These are phyloP conservation scores for Cercospora sojina DNA, from an alignment of 2,329 filamentous ascomycete genomes.

Conservation along the genomic window DNA sequence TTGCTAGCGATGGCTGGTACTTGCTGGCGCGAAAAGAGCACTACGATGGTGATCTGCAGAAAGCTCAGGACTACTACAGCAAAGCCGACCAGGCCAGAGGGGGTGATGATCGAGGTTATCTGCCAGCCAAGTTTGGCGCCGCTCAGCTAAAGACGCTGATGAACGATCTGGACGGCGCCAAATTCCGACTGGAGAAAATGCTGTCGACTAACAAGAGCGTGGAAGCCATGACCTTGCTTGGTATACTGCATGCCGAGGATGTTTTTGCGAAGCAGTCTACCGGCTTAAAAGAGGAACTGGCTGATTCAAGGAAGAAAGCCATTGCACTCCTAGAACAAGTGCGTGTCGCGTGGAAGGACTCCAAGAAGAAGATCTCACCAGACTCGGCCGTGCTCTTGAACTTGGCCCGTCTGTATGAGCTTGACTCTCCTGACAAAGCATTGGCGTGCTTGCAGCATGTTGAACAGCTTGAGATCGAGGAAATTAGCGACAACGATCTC, in stretches of 20 bases:
- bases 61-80: slow-evolving; percentile 81
- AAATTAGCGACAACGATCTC: slow-evolving; percentile 68
- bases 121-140: slow-evolving; percentile 91
- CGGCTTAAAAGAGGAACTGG: slow-evolving; percentile 81
- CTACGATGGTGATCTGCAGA: slow-evolving; percentile 70
- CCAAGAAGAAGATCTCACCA: slow-evolving; percentile 76
- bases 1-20: slow-evolving; percentile 98
- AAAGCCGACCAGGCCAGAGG: slow-evolving; percentile 89
- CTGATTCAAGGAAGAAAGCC: slow-evolving; percentile 79
- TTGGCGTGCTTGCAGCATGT: slow-evolving; percentile 89
- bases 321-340: slow-evolving; percentile 81
- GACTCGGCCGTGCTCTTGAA: slow-evolving; percentile 90
- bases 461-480: slow-evolving; percentile 82
- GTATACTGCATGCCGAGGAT: slow-evolving; percentile 90
- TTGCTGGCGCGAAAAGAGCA: slow-evolving; percentile 89
- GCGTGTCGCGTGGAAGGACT: slow-evolving; percentile 85
- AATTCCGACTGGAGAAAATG: slow-evolving; percentile 91
- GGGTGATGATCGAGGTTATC: slow-evolving; percentile 82
- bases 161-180: slow-evolving; percentile 85
- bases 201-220: slow-evolving; percentile 64
- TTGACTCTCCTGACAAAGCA: slow-evolving; percentile 81
- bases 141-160: slow-evolving; percentile 85
- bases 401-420: slow-evolving; percentile 86
- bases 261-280: slow-evolving; percentile 75
- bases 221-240: slow-evolving; percentile 89